Conservation (phyloP, 192 early-diverging fungal species). For the Entomortierella lignicola region DNA sequence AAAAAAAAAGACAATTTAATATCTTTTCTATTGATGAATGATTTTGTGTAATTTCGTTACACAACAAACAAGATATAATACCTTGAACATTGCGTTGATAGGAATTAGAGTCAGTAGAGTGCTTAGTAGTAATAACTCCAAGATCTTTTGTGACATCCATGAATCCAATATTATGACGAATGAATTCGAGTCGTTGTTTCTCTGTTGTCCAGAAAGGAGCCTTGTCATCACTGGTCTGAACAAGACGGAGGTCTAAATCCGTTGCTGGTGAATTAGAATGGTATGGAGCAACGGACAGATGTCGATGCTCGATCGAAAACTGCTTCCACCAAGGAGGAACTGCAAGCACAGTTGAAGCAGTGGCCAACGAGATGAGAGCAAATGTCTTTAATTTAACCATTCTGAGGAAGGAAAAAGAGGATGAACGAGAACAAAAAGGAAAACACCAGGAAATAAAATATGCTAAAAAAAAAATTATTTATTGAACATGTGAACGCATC, state of each 20-base stretch:
- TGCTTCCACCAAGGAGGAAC: not conserved
- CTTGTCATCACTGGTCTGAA: constrained; percentile 60
- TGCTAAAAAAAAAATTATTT: too few species aligned
- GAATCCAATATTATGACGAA: constrained; percentile 75
- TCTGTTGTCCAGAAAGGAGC: constrained; percentile 69
- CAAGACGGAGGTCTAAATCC: constrained; percentile 37
- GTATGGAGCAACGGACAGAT: too few species aligned
- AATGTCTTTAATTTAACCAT: not conserved
- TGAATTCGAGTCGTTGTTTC: constrained; percentile 74
- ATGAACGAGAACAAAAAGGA: not conserved
- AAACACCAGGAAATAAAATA: too few species aligned
- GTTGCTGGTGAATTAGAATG: not conserved
- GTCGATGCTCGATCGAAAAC: not conserved
- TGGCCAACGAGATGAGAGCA: not conserved
- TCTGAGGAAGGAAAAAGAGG: not conserved
- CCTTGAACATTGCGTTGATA: too few species aligned
- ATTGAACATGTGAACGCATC: constrained; percentile 28
- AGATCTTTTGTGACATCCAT: constrained; percentile 89
- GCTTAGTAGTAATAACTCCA: constrained; percentile 19
- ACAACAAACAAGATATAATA: too few species aligned
- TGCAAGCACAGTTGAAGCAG: not conserved
- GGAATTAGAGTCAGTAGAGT: constrained; percentile 4
- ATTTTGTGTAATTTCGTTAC: too few species aligned
- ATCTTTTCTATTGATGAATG: too few species aligned
- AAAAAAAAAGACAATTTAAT: not conserved